phyloP scores from a whole-genome alignment of 768 basidiomycete species.

The Lentinula aciculospora region DNA sequence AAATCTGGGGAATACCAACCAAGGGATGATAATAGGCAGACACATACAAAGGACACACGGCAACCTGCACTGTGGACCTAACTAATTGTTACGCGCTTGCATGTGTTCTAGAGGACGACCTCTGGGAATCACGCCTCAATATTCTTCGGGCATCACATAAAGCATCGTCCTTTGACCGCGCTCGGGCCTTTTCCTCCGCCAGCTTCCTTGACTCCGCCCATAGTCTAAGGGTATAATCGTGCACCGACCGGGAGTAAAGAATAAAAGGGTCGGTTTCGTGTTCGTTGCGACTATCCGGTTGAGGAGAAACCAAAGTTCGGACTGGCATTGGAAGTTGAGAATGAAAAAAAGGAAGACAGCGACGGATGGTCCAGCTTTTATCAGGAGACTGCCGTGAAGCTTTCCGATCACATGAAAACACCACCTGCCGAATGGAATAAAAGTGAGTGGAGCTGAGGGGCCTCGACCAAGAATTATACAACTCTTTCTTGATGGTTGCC shows the following conservation, averaged over 20 bases:
- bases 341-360: not conserved
- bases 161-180: constrained; percentile 16
- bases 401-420: constrained; percentile 6
- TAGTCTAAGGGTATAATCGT: constrained; percentile 60
- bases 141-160: constrained; percentile 16
- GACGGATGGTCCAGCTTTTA: not conserved
- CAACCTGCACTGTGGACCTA: not conserved
- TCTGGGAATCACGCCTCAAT: not conserved
- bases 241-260: constrained; percentile 58
- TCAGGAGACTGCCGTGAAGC: not conserved
- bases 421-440: constrained; percentile 3
- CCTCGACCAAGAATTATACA: not conserved
- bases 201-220: constrained; percentile 63
- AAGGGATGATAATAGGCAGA: not conserved
- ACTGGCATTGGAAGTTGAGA: constrained; percentile 6
- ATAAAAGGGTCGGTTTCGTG: constrained; percentile 37
- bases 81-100: not conserved
- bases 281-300: constrained; percentile 14
- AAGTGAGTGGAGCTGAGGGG: constrained; percentile 2
- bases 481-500: not conserved
- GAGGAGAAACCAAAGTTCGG: constrained; percentile 12
- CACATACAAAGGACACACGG: not conserved
- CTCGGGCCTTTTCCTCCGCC: constrained; percentile 45
- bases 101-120: not conserved
- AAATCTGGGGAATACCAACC: not conserved